Evolutionary conservation across 2,329 filamentous ascomycete genomes (phyloP), one percentile per base, ranked within the genome.

Genomic region (Ambrosiella beaveri): DNA sequence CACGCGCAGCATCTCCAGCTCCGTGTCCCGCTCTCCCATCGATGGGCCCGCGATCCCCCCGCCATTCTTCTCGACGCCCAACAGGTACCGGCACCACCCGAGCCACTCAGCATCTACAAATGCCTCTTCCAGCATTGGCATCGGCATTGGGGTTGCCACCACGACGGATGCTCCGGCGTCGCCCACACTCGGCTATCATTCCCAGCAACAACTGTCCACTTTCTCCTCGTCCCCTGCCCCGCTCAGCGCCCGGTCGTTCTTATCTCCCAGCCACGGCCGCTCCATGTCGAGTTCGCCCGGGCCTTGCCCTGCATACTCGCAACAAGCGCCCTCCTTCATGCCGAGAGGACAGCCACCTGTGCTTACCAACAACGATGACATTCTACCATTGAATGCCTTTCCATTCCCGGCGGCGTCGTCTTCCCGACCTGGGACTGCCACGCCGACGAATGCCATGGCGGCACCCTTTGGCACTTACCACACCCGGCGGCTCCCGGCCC

Each of bases 401-500:
- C 27, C 35, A 15, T 51, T 37, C 35, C 51, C 40, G 40, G 36
- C 27, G 13, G 11, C 41, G 9, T 39, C 35, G 15, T 17, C 17
- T 3, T 17, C 55, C 15, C 35, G 27, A 8, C n/a, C 35, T 36
- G 27, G 7, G n/a, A 50, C 55, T 13, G 15, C 11, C 44, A 50
- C 27, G 1, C 27, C 52, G 7, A 50, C 36, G 27, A 50, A 17
- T n/a, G 13, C 36, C 27, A 5, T 3, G 6, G 44, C 41, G 27
- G 27, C 27, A 27, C 8, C 19, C 55, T 39, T 37, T 35, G 27
- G n/a, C 40, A 38, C 45, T 1, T 49, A 55, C 51, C 51, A 45
- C 37, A 37, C 47, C 27, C 55, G 45, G 35, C 51, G 44, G 35
- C 56, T 60, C 27, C 59, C 59, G 40, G 27, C 45, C 44, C 59